Evolutionary conservation across 228 moss, liverwort and hornwort genomes (phyloP).

Genomic region (Sphagnum fallax): DNA sequence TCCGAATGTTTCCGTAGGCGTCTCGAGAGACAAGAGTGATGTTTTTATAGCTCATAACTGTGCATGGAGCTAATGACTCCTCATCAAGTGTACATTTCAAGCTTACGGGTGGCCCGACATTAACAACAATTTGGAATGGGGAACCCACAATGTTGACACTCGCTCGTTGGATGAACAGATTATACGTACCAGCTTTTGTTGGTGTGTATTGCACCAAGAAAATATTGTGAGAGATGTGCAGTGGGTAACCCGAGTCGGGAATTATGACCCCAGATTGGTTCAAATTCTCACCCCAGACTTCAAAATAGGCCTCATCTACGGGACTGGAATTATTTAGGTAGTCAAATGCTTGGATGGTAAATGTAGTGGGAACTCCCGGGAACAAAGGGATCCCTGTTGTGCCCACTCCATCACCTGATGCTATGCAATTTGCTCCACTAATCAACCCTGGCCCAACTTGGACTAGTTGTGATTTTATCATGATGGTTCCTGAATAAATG

Average conservation of each 20-base stretch:
- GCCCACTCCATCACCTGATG: constrained; percentile 43
- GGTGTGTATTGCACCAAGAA: constrained; percentile 34
- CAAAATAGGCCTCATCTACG: constrained; percentile 18
- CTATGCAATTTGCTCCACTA: constrained; percentile 26
- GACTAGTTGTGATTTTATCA: constrained; percentile 11
- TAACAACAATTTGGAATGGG: constrained; percentile 24
- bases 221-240: constrained; percentile 12
- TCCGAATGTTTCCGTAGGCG: constrained; percentile 24
- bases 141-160: constrained; percentile 26
- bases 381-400: constrained; percentile 29
- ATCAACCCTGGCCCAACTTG: constrained; percentile 13
- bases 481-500: constrained; percentile 14
- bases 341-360: constrained; percentile 37
- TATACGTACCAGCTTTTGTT: constrained; percentile 22
- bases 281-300: constrained; percentile 31
- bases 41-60: constrained; percentile 15
- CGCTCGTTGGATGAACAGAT: constrained; percentile 14
- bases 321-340: constrained; percentile 17
- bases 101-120: constrained; percentile 17
- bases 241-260: constrained; percentile 22
- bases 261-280: constrained; percentile 34
- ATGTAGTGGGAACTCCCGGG: constrained; percentile 20
- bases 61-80: constrained; percentile 27
- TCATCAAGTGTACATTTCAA: constrained; percentile 30
- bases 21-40: constrained; percentile 44